Base-by-base conservation (phyloP, 805 yeast species). In the Suhomyces vadensis region DNA sequence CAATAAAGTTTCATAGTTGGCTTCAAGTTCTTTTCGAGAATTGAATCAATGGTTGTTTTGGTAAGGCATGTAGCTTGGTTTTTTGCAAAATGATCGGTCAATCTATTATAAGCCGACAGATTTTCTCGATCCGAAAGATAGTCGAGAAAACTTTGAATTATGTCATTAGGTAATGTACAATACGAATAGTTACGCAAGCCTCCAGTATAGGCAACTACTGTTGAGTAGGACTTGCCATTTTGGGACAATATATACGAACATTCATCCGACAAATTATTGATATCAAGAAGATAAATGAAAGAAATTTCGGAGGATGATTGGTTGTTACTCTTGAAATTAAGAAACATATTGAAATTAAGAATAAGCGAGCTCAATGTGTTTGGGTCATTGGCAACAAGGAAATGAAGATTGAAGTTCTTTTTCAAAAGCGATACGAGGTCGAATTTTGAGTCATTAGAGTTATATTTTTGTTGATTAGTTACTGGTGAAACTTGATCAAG, bases 151-250 rank as follows among this genome's bases (percentile, higher is more conserved):
- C 48, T 31, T 29, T 59, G 54, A 5, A 56, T 51, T 9, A 60
- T 45, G 2, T 54, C 44, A 47, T 66, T 69, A n/a, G 74, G 67
- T 11, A 71, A 53, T 17, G 57, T 53, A 43, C 75, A 71, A 49
- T 70, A 68, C 6, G 72, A 51, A 48, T 61, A 65, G 43, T 65
- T 69, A 25, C 77, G 57, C 16, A 71, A 57, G 2, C 75, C 77
- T 2, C 76, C 76, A 7, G 69, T 63, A 39, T 59, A 58, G 8
- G 68, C 64, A 8, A 71, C 57, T 2, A 71, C 51, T 4, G 65
- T 48, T 1, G 76, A 70, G 16, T 47, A 40, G 1, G 56, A 40
- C 31, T 56, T 55, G 38, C 53, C 54, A 14, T 54, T 53, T 31
- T 63, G 64, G 5, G 69, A 54, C 4, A 71, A 31, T 5, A 70